Percentiles rank a stretch among this genome's conserved stretches.
Conservation (phyloP, 192 early-diverging fungal species). For the Entophlyctis luteolus region DNA sequence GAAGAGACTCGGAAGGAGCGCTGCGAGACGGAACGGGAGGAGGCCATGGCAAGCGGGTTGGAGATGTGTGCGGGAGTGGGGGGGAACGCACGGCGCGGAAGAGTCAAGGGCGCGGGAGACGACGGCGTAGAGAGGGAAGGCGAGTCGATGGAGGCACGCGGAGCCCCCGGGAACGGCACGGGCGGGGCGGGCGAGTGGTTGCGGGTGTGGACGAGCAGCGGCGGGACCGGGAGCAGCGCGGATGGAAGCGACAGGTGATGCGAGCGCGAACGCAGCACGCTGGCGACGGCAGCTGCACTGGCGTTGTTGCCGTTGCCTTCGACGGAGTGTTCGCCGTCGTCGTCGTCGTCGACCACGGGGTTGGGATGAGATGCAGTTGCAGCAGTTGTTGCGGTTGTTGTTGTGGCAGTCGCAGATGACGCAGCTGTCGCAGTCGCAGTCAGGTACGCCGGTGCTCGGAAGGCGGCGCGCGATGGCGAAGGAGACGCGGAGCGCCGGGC, state of each 20-base stretch:
- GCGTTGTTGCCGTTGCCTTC: no score
- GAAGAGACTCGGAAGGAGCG: background rate
- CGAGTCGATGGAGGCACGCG: background rate
- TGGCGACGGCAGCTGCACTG: background rate
- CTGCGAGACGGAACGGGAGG: background rate
- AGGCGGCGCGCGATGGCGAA: background rate
- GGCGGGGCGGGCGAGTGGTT: background rate
- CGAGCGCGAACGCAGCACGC: no score
- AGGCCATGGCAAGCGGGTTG: background rate
- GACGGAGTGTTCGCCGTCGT: background rate
- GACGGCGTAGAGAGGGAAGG: background rate
- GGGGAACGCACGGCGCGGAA: background rate
- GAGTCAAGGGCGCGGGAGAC: background rate
- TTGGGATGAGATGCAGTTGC: background rate
- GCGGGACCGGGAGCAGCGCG: background rate
- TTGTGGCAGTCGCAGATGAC: no score
- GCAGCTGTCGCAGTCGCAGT: background rate
- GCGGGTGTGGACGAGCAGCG: background rate
- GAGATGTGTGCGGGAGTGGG: background rate
- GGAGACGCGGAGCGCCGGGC: no score
- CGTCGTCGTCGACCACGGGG: background rate
- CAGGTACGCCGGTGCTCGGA: slow-evolving; percentile 1
- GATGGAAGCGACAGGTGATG: background rate
- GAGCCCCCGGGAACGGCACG: background rate
- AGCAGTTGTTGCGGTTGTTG: background rate